These are phyloP conservation scores for Cercospora beticola DNA, from an alignment of 2,329 filamentous ascomycete species.

Conservation along the genomic window DNA sequence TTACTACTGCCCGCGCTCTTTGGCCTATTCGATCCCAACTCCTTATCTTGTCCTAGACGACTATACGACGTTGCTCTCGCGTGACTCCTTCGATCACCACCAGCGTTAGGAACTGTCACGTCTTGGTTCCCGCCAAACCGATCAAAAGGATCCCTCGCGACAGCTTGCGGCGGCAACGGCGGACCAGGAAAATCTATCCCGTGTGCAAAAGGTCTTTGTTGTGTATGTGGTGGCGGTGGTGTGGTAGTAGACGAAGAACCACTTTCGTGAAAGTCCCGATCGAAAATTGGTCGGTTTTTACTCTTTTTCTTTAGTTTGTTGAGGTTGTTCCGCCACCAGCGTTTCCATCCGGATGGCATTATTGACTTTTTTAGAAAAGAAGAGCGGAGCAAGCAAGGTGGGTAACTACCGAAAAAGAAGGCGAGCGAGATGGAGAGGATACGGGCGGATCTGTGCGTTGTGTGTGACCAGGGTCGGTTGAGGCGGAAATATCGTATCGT, in stretches of 20 bases:
- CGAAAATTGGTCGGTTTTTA: conserved; percentile 11
- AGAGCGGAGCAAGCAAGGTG: background rate
- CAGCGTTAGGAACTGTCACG: background rate
- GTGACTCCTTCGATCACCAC: background rate
- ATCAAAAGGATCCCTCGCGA: conserved; percentile 10
- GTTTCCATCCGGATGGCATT: conserved; percentile 10
- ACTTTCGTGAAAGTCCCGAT: conserved; percentile 12
- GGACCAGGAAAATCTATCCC: background rate
- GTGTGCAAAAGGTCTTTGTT: conserved; percentile 8
- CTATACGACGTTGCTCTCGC: conserved; percentile 4
- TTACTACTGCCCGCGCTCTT: background rate
- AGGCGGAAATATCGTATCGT: background rate
- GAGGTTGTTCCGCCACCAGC: conserved; percentile 19
- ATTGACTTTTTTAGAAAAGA: background rate
- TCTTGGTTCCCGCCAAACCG: background rate
- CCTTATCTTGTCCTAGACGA: background rate
- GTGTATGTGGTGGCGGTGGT: background rate
- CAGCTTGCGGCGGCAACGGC: conserved; percentile 1
- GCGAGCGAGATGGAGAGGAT: background rate
- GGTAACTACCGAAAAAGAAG: background rate
- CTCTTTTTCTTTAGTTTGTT: conserved; percentile 17
- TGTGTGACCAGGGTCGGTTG: background rate
- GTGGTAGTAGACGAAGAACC: background rate
- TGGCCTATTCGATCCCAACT: background rate
- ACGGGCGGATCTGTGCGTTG: background rate